These are phyloP conservation scores for Colletotrichum euphorbiae DNA, from an alignment of 2,329 filamentous ascomycete species.

Conservation along the genomic window DNA sequence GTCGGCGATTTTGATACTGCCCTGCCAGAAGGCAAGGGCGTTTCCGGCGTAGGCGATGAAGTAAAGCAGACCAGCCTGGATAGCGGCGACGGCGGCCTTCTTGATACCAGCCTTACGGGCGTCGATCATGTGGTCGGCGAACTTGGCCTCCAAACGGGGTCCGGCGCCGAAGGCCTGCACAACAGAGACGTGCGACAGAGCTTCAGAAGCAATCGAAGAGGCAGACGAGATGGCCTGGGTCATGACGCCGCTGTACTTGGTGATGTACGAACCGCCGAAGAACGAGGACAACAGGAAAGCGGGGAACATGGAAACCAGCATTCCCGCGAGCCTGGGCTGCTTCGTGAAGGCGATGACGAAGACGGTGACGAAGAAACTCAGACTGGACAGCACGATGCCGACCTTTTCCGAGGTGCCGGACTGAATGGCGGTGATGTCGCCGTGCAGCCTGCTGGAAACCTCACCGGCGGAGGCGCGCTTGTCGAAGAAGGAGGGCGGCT, in stretches of 20 bases:
- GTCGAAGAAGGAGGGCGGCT: slow-evolving; percentile 74
- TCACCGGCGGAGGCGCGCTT: slow-evolving; percentile 70
- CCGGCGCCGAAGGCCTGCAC: slow-evolving; percentile 74
- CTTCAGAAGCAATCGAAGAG: slow-evolving; percentile 72
- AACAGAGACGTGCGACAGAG: slow-evolving; percentile 68
- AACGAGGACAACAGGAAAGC: slow-evolving; percentile 71
- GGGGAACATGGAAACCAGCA: slow-evolving; percentile 72
- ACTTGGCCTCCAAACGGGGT: slow-evolving; percentile 66
- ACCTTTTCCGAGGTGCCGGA: slow-evolving; percentile 78
- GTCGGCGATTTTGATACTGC: slow-evolving; percentile 56
- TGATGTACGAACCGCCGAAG: slow-evolving; percentile 65
- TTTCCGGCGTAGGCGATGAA: slow-evolving; percentile 75
- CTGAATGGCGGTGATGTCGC: slow-evolving; percentile 75
- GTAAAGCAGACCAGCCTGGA: slow-evolving; percentile 72
- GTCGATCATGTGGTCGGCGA: slow-evolving; percentile 55
- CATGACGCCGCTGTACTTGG: slow-evolving; percentile 62
- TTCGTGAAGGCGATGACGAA: slow-evolving; percentile 77
- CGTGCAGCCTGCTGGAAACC: slow-evolving; percentile 71
- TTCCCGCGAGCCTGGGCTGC: slow-evolving; percentile 70
- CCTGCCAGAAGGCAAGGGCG: slow-evolving; percentile 75
- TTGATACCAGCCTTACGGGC: slow-evolving; percentile 63
- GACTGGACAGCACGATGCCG: slow-evolving; percentile 70
- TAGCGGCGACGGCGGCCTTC: slow-evolving; percentile 66
- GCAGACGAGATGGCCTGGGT: slow-evolving; percentile 67
- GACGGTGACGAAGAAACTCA: slow-evolving; percentile 75